Evolutionary conservation across 805 yeast genomes (phyloP).

Genomic region (Yamadazyma takamatsuzukensis): DNA sequence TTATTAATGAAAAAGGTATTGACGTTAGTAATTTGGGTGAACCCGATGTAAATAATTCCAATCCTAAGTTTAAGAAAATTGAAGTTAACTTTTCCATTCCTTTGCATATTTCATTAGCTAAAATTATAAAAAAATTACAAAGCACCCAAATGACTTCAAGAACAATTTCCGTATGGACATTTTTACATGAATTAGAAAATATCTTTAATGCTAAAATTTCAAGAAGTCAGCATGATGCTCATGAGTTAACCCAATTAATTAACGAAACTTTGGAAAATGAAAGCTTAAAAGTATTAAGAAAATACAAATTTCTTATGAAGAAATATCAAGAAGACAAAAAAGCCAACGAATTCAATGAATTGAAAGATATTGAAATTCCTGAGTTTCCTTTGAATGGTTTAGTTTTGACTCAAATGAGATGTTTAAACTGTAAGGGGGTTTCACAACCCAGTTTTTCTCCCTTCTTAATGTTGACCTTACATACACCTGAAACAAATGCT

Average conservation of each 20-base stretch:
- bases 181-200: constrained; percentile 66
- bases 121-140: constrained; percentile 54
- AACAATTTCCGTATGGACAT: constrained; percentile 72
- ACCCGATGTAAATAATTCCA: constrained; percentile 1
- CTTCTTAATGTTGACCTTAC: constrained; percentile 68
- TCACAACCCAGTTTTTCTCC: constrained; percentile 58
- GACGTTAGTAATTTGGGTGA: constrained; percentile 10
- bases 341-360: constrained; percentile 3
- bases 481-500: constrained; percentile 57
- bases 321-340: constrained; percentile 8
- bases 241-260: constrained; percentile 79
- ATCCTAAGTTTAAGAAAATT: constrained; percentile 18
- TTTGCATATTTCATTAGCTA: constrained; percentile 56
- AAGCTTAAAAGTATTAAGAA: constrained; percentile 40
- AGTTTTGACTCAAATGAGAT: constrained; percentile 61
- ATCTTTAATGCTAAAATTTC: constrained; percentile 74
- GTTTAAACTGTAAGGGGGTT: constrained; percentile 60
- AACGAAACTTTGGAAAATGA: constrained; percentile 77
- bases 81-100: constrained; percentile 36
- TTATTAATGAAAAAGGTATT: constrained; percentile 17
- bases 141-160: constrained; percentile 52
- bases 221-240: constrained; percentile 87
- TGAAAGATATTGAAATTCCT: constrained; percentile 39
- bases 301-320: constrained; percentile 16
- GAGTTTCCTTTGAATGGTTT: constrained; percentile 73